Percentiles rank a stretch among this genome's conserved stretches.
Evolutionary conservation across 352 stramenopile species (phyloP).

Genomic region (Phytophthora niederhauseri): DNA sequence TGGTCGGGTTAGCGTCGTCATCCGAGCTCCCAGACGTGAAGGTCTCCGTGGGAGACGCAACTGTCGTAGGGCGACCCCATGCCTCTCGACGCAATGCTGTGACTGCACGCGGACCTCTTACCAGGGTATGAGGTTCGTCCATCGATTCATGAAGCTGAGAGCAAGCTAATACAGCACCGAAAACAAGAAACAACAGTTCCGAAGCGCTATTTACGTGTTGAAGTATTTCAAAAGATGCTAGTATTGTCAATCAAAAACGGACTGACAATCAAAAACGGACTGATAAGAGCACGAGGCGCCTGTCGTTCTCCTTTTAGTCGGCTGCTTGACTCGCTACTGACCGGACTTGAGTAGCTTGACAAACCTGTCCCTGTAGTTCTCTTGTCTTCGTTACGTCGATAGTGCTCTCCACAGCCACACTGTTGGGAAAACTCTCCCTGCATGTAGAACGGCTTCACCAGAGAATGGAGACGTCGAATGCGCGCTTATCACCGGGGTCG

Average conservation of each 20-base stretch:
- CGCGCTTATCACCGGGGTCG: conserved; percentile 22
- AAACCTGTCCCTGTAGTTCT: conserved; percentile 72
- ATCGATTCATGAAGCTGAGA: conserved; percentile 3
- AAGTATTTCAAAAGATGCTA: not conserved
- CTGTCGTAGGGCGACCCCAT: conserved; percentile 1
- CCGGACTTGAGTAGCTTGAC: conserved; percentile 16
- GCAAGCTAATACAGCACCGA: not conserved
- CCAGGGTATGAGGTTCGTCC: not conserved
- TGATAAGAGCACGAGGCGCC: too few species aligned
- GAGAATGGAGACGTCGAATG: conserved; percentile 33
- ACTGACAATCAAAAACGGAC: not conserved
- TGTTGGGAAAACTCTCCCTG: too few species aligned
- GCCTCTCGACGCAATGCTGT: conserved; percentile 2
- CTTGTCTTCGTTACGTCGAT: conserved; percentile 82
- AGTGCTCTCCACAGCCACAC: conserved; percentile 18
- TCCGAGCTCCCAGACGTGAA: conserved; percentile 1
- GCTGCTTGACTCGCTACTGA: too few species aligned
- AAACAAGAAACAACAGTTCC: not conserved
- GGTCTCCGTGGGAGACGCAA: not conserved
- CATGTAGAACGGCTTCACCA: conserved; percentile 17
- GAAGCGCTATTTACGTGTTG: not conserved
- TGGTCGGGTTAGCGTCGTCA: not conserved
- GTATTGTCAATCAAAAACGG: not conserved
- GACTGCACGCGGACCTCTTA: not conserved
- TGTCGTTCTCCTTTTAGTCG: too few species aligned